Evolutionary conservation across 441 rosid species (phyloP), one percentile per base, ranked within the genome.

Genomic region (Adansonia madagascariensis): DNA sequence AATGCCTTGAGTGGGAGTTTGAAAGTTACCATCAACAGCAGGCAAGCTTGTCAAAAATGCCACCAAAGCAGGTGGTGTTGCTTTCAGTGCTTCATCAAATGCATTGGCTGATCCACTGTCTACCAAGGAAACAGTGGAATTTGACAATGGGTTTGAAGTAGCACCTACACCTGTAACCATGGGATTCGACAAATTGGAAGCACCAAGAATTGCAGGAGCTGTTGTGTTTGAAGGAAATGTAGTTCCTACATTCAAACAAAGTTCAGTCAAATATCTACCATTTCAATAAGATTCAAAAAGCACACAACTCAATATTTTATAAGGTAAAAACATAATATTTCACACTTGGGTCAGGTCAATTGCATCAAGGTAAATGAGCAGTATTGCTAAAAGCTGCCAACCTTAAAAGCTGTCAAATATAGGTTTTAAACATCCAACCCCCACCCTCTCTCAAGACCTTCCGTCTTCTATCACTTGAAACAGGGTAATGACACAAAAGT

Each of bases 21-120:
- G 60, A 78, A 60, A 79, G 17, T 74, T 81, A 95, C 99, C 97
- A 72, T 94, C 98, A 59, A 90, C 84, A 18, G 60, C 59, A 55
- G 99, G 99, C 89, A 95, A 85, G 83, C 82, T 91, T 18, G 93
- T 88, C 82, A 93, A 83, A 86, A 95, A 90, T 24, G 95, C 88
- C 56, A 85, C 44, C 83, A 94, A 73, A 76, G 92, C 88, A 76
- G 95, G 92, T 53, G 99, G 92, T 78, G 97, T 88, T 49, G 88
- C 95, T 89, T 90, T 95, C 85, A 89, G 75, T 77, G 89, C 78
- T 70, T 93, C 99, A 63, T 89, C 95, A 67, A 86, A 79, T 49
- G 86, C 77, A 79, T 71, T 81, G 78, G 87, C 67, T 73, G 88
- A 69, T 78, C 80, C 92, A 79, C 88, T 85, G 76, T 78, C 82